Evolutionary conservation across 768 basidiomycete genomes (phyloP).

Genomic region (Filobasidium wieringae): DNA sequence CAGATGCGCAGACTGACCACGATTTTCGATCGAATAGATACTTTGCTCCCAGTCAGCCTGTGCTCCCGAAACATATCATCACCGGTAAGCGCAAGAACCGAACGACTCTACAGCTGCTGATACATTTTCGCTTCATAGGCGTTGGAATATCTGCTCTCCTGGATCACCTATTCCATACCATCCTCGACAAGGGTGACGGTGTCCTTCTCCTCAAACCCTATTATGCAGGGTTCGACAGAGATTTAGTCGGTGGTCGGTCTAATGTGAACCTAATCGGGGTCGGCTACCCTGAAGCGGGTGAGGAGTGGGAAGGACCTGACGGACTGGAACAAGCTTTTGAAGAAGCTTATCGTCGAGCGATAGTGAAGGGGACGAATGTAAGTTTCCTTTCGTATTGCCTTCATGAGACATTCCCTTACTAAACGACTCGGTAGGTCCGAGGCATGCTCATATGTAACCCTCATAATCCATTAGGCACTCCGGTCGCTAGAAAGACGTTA

Average conservation of each 20-base stretch:
- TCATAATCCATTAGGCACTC: slow-evolving; percentile 9
- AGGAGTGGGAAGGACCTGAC: slow-evolving; percentile 19
- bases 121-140: neutral
- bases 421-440: slow-evolving; percentile 14
- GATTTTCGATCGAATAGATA: neutral
- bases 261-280: slow-evolving; percentile 14
- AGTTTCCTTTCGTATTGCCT: neutral
- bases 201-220: slow-evolving; percentile 31
- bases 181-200: slow-evolving; percentile 33
- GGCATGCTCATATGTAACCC: neutral
- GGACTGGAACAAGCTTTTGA: slow-evolving; percentile 22
- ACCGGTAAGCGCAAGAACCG: neutral
- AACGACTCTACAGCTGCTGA: neutral
- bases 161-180: slow-evolving; percentile 32
- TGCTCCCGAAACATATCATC: neutral
- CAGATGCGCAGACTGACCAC: too few relatives aligned
- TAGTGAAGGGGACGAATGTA: slow-evolving; percentile 22
- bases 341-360: slow-evolving; percentile 15
- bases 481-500: slow-evolving; percentile 29
- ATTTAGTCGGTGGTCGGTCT: neutral
- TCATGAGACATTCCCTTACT: neutral
- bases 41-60: neutral
- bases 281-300: slow-evolving; percentile 18
- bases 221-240: slow-evolving; percentile 17
- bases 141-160: slow-evolving; percentile 18